phyloP scores from a whole-genome alignment of 2,329 filamentous ascomycete genomes.

The Curvularia eragrostidis region DNA sequence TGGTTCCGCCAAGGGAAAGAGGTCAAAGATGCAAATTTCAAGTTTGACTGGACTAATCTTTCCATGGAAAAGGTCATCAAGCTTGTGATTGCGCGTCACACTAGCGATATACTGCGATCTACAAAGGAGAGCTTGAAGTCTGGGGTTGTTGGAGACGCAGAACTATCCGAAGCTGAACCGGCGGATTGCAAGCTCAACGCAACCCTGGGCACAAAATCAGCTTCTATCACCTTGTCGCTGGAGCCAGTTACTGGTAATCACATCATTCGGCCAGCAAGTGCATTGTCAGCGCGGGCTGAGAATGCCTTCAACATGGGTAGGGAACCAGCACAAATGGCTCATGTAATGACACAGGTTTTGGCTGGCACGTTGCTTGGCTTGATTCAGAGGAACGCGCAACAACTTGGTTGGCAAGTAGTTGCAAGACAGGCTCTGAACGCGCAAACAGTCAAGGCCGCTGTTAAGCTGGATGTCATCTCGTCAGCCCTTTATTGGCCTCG shows the following conservation, averaged over 20 bases:
- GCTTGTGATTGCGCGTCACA: conserved; percentile 76
- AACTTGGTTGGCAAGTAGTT: conserved; percentile 68
- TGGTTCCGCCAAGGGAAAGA: conserved; percentile 89
- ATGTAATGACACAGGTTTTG: conserved; percentile 66
- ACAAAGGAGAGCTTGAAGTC: conserved; percentile 63
- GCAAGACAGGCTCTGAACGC: conserved; percentile 38
- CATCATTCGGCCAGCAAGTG: conserved; percentile 66
- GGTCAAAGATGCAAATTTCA: conserved; percentile 70
- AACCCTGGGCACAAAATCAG: conserved; percentile 69
- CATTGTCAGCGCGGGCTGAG: conserved; percentile 61
- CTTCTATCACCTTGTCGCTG: conserved; percentile 66
- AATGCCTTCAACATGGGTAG: conserved; percentile 67
- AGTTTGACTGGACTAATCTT: conserved; percentile 70
- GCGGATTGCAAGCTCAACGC: conserved; percentile 71
- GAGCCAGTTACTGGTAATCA: conserved; percentile 82
- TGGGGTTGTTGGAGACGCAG: conserved; percentile 65
- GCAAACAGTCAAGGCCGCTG: conserved; percentile 66
- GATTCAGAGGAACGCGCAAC: conserved; percentile 65
- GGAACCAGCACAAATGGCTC: conserved; percentile 65
- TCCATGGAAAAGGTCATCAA: conserved; percentile 78
- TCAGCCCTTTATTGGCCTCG: conserved; percentile 73
- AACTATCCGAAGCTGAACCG: conserved; percentile 67
- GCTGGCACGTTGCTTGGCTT: conserved; percentile 68
- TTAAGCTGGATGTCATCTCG: conserved; percentile 66
- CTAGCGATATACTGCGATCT: conserved; percentile 71